Base-by-base conservation (phyloP, 2,329 filamentous ascomycete species). In the Sphaerulina vaccinii region DNA sequence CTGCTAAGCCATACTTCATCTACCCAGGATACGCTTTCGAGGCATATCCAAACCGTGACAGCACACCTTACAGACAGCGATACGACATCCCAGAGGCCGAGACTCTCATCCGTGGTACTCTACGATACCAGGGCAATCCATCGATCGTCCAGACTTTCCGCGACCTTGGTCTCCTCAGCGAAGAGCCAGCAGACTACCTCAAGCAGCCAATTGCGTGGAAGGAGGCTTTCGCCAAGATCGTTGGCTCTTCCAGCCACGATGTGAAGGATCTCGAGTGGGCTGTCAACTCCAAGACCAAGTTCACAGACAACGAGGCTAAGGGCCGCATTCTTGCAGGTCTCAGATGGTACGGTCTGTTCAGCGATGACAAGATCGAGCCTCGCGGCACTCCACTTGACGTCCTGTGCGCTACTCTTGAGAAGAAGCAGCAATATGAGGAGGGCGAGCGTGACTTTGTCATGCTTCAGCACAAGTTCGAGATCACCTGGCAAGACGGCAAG, bases 41-140 rank as follows among this genome's bases (percentile, higher is more conserved):
- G 62, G 90, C 87, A 36, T 97, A 97, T 75, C 87, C 88, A 52
- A 97, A 97, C 83, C 81, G 91, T 63, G 91, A 97, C 74, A 91
- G 85, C 16, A 93, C 88, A 13, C 79, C 82, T 7, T 97, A 93
- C 83, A 85, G 84, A 68, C 86, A 95, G 79, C 84, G 88, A 57
- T 96, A 96, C 81, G 75, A 83, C 72, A 96, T 96, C 67, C 90
- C 91, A 45, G 92, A 97, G 76, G 90, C 89, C 11, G 74, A 95
- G 73, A 96, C 88, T 45, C 83, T 96, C 65, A 78, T 96, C 69
- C 82, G 90, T 45, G 88, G 88, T 57, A 95, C 90, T 23, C 81
- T 96, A 29, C 80, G 92, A 61, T 97, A 93, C 77, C 45, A 49
- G 61, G 90, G 92, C 38, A 96, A 96, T 81, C 90, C 91, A 2